Percentiles rank a stretch among this genome's conserved stretches.
These are phyloP conservation scores for Ophiostoma himal-ulmi DNA, from an alignment of 2,329 filamentous ascomycete genomes.

Conservation along the genomic window DNA sequence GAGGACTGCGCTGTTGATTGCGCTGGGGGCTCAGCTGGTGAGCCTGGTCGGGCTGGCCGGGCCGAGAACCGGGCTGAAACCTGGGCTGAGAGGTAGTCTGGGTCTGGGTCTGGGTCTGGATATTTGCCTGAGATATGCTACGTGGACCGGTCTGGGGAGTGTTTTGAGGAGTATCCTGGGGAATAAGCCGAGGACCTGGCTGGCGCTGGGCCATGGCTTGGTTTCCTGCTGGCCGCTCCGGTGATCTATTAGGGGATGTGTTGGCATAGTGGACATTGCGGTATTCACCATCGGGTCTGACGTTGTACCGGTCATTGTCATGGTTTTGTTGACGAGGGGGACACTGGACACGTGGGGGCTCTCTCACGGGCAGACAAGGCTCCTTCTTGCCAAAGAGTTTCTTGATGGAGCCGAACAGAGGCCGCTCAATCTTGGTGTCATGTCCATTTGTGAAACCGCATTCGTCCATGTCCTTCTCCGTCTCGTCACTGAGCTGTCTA, in stretches of 20 bases:
- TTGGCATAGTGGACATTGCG: background rate
- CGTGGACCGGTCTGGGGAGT: too few species aligned
- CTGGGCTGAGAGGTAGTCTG: background rate
- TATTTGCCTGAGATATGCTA: too few species aligned
- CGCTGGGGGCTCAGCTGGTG: background rate
- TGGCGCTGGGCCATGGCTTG: background rate
- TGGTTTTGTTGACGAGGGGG: background rate
- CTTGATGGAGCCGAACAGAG: background rate
- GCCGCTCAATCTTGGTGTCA: background rate
- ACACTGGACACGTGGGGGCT: background rate
- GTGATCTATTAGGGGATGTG: background rate
- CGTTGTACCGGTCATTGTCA: background rate
- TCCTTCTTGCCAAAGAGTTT: background rate
- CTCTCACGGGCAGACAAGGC: background rate
- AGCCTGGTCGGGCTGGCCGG: background rate
- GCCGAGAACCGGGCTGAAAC: background rate
- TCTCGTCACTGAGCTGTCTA: background rate
- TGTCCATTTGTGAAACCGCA: background rate
- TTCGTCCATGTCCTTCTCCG: background rate
- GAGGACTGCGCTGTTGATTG: background rate
- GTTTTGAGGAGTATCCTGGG: background rate
- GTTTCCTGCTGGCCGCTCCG: background rate
- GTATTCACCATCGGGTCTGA: background rate
- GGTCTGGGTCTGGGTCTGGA: too few species aligned
- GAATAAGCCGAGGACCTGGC: background rate